Evolutionary conservation across 495 filamentous ascomycete species (phyloP).

Genomic region (Wilcoxina mikolae): DNA sequence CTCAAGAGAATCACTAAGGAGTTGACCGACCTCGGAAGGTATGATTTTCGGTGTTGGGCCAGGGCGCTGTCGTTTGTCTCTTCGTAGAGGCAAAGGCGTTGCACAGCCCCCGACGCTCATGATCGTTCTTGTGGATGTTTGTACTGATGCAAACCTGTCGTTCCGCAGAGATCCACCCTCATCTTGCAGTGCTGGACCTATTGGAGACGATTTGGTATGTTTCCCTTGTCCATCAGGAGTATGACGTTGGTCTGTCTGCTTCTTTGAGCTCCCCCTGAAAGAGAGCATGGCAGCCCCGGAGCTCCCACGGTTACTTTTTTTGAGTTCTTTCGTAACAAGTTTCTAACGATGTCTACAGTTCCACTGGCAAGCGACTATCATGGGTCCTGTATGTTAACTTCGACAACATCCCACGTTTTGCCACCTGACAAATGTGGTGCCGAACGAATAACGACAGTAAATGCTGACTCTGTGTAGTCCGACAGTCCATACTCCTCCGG

Average conservation of each 20-base stretch:
- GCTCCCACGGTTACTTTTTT: neutral
- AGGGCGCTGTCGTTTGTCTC: neutral
- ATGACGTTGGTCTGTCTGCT: neutral
- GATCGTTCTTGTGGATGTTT: neutral
- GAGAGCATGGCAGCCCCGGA: neutral
- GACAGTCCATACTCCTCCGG: constrained; percentile 95
- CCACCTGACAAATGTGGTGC: neutral
- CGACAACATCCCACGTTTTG: neutral
- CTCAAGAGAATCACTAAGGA: constrained; percentile 99
- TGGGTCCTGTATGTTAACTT: constrained; percentile 77
- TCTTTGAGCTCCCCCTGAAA: neutral
- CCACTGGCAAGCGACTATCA: constrained; percentile 99
- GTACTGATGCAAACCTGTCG: constrained; percentile 3
- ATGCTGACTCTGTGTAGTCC: constrained; percentile 32
- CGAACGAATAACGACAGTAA: neutral
- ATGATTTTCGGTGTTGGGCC: constrained; percentile 31
- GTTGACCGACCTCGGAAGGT: constrained; percentile 97
- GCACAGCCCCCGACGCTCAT: neutral
- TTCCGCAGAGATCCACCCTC: constrained; percentile 78
- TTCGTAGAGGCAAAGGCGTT: constrained; percentile 2
- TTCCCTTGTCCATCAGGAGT: constrained; percentile 5
- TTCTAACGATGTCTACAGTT: constrained; percentile 45
- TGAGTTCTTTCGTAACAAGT: neutral
- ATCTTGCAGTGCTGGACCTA: constrained; percentile 92
- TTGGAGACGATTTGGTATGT: constrained; percentile 94